Evolutionary conservation across 2,329 filamentous ascomycete species (phyloP).

Genomic region (Alternaria sp.): DNA sequence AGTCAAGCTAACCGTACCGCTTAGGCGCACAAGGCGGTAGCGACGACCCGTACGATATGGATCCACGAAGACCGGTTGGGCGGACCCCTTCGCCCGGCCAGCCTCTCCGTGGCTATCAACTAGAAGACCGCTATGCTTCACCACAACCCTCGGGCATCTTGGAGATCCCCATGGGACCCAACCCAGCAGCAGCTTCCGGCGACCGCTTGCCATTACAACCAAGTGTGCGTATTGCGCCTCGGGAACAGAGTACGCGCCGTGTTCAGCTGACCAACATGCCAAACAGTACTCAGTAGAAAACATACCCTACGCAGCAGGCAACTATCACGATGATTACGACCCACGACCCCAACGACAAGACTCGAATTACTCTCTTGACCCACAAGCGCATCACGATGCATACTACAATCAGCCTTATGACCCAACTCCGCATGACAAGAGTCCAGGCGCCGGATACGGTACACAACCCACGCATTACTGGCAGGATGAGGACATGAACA

Average conservation of each 20-base stretch:
- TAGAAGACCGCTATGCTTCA: conserved; percentile 76
- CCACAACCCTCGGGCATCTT: conserved; percentile 58
- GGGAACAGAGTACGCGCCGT: not conserved
- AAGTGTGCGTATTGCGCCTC: conserved; percentile 67
- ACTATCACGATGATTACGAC: conserved; percentile 63
- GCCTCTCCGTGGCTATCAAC: conserved; percentile 78
- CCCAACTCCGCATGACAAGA: conserved; percentile 68
- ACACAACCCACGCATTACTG: conserved; percentile 63
- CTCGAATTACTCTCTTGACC: conserved; percentile 77
- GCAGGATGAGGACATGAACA: conserved; percentile 73
- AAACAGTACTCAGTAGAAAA: conserved; percentile 74
- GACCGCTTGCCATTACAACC: conserved; percentile 85
- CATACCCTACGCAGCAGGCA: conserved; percentile 70
- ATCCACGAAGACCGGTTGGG: conserved; percentile 59
- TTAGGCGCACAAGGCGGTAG: conserved; percentile 31
- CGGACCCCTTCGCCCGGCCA: conserved; percentile 78
- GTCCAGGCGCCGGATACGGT: conserved; percentile 63
- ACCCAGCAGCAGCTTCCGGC: conserved; percentile 66
- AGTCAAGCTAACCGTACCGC: conserved; percentile 21
- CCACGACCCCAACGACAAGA: conserved; percentile 59
- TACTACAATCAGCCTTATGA: conserved; percentile 88
- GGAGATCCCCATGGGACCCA: conserved; percentile 73
- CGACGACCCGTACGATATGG: conserved; percentile 55
- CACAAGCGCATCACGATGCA: conserved; percentile 84
- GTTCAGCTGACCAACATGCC: conserved; percentile 12